phyloP scores from a whole-genome alignment of 805 yeast genomes.

The Kuraishia capsulata region DNA sequence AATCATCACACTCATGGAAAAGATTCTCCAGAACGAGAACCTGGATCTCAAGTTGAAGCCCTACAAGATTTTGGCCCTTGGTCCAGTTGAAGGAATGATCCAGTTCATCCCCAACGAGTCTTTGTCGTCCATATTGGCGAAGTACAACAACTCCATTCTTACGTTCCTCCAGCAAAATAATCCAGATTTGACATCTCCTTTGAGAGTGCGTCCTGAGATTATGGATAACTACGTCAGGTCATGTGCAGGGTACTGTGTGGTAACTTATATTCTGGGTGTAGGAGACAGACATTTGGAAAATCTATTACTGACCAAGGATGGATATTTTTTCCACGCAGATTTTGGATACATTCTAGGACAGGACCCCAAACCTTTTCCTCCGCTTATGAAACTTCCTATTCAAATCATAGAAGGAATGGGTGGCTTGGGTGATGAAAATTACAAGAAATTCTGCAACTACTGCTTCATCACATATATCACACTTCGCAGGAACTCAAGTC shows the following conservation, averaged over 20 bases:
- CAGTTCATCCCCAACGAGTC: conserved; percentile 95
- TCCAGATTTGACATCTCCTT: conserved; percentile 36
- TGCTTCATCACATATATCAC: conserved; percentile 94
- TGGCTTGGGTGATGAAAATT: conserved; percentile 79
- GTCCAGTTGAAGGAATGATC: conserved; percentile 84
- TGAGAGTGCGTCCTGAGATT: conserved; percentile 48
- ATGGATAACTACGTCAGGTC: conserved; percentile 94
- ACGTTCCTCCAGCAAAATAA: conserved; percentile 61
- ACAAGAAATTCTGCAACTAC: conserved; percentile 78
- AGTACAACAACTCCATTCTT: conserved; percentile 64
- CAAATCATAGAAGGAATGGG: conserved; percentile 98
- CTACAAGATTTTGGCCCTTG: conserved; percentile 83
- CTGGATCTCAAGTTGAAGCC: conserved; percentile 84
- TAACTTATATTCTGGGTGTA: conserved; percentile 88
- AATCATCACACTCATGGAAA: conserved; percentile 86
- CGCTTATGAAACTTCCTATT: conserved; percentile 93
- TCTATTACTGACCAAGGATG: conserved; percentile 64
- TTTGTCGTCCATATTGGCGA: conserved; percentile 64
- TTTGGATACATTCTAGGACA: conserved; percentile 94
- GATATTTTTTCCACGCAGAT: conserved; percentile 95
- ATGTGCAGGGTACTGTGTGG: conserved; percentile 96
- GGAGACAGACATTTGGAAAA: conserved; percentile 97
- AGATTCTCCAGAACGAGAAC: conserved; percentile 77
- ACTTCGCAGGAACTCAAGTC: conserved; percentile 77
- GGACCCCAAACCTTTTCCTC: conserved; percentile 98